Evolutionary conservation across 2,329 filamentous ascomycete species (phyloP).

Genomic region (Sarocladium brachiariae): DNA sequence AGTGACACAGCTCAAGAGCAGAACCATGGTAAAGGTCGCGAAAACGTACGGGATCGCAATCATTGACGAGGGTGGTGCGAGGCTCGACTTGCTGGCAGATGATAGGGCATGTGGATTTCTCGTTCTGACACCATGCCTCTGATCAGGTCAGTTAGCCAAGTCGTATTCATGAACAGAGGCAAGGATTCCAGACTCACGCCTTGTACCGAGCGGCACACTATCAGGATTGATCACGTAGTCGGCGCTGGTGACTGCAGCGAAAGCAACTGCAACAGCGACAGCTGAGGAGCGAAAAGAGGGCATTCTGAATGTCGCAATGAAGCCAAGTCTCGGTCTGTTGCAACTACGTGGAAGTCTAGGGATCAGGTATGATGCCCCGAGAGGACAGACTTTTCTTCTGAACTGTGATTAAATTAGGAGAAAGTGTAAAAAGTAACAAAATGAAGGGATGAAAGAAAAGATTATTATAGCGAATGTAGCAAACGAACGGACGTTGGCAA

Average conservation of each 20-base stretch:
- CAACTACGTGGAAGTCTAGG: not conserved
- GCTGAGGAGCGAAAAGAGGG: slow-evolving; percentile 44
- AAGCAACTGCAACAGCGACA: slow-evolving; percentile 46
- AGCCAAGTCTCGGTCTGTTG: too few relatives aligned
- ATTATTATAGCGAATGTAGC: slow-evolving; percentile 10
- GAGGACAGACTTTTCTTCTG: not conserved
- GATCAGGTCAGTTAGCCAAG: not conserved
- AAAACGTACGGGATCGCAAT: slow-evolving; percentile 55
- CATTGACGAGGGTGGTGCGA: slow-evolving; percentile 51
- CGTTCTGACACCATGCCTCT: slow-evolving; percentile 60
- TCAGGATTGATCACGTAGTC: slow-evolving; percentile 57
- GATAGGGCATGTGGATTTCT: slow-evolving; percentile 58
- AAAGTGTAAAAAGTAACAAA: not conserved
- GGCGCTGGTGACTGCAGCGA: slow-evolving; percentile 46
- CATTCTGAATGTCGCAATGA: slow-evolving; percentile 39
- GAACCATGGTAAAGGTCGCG: slow-evolving; percentile 6
- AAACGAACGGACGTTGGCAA: slow-evolving; percentile 9
- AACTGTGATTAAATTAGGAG: too few relatives aligned
- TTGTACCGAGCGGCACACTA: slow-evolving; percentile 44
- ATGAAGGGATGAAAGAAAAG: slow-evolving; percentile 8
- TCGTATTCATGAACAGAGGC: not conserved
- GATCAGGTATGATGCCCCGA: not conserved
- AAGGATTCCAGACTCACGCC: slow-evolving; percentile 37
- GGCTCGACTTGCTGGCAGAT: slow-evolving; percentile 60
- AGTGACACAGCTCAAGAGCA: not conserved